These are phyloP conservation scores for Chytriomyces hyalinus DNA, from an alignment of 192 early-diverging fungal genomes.

Conservation along the genomic window DNA sequence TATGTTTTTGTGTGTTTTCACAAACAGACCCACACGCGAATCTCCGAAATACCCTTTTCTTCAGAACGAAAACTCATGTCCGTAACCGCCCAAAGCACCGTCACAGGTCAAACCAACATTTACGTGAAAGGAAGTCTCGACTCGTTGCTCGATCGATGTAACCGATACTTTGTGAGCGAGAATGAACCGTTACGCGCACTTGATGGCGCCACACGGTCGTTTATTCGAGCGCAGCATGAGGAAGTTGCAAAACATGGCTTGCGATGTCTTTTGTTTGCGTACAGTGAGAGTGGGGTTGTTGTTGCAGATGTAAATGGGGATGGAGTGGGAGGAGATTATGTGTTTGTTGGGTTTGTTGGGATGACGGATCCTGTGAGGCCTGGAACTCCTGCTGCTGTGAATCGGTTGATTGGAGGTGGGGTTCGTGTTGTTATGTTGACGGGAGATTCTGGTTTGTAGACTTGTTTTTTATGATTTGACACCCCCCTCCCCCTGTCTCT, in stretches of 20 bases:
- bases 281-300: conserved; percentile 46
- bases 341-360: conserved; percentile 83
- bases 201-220: conserved; percentile 58
- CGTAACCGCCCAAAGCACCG: conserved; percentile 60
- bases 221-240: conserved; percentile 61
- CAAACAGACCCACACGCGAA: conserved; percentile 40
- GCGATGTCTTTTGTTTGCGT: conserved; percentile 86
- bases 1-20: neutral
- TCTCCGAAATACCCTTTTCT: conserved; percentile 87
- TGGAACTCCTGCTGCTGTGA: conserved; percentile 77
- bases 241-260: conserved; percentile 80
- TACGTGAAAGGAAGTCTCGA: conserved; percentile 88
- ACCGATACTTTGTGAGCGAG: conserved; percentile 62
- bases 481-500: neutral
- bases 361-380: conserved; percentile 93
- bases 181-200: conserved; percentile 55
- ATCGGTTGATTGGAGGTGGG: conserved; percentile 71
- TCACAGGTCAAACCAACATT: conserved; percentile 51
- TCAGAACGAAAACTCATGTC: conserved; percentile 95
- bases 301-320: neutral
- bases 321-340: conserved; percentile 51
- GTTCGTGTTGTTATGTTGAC: conserved; percentile 98
- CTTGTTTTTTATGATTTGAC: neutral
- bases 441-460: conserved; percentile 76
- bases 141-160: conserved; percentile 74